phyloP scores from a whole-genome alignment of 2,329 filamentous ascomycete species.

The Stagonosporopsis tanaceti region DNA sequence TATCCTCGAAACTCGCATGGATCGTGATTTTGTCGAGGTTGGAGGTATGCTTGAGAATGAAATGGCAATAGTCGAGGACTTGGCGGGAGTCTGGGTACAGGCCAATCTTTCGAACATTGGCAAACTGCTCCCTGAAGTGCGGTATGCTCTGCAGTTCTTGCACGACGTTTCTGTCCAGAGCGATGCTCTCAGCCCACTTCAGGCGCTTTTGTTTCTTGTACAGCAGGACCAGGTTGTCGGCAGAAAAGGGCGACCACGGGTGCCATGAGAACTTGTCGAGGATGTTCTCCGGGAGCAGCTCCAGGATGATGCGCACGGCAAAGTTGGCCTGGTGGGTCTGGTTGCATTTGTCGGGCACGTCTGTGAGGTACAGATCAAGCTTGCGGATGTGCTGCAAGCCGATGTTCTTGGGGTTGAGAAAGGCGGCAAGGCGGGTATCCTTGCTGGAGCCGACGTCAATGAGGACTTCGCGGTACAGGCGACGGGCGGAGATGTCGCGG shows the following conservation, averaged over 20 bases:
- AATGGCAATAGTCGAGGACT: constrained; percentile 55
- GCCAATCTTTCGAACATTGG: constrained; percentile 54
- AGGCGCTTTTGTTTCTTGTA: constrained; percentile 59
- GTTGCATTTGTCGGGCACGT: constrained; percentile 54
- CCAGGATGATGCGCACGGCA: constrained; percentile 58
- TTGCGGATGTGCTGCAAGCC: constrained; percentile 57
- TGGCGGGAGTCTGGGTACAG: constrained; percentile 57
- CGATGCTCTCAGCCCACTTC: constrained; percentile 59
- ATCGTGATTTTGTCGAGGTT: constrained; percentile 57
- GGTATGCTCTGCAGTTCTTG: constrained; percentile 53
- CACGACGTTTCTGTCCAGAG: constrained; percentile 53
- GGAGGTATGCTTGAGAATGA: constrained; percentile 52
- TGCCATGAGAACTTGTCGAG: constrained; percentile 61
- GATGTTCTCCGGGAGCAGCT: constrained; percentile 58
- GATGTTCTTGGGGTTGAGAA: constrained; percentile 57
- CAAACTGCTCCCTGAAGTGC: constrained; percentile 51
- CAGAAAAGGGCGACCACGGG: constrained; percentile 58
- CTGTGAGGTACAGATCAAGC: constrained; percentile 57
- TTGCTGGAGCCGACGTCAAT: constrained; percentile 57
- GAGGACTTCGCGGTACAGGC: constrained; percentile 56
- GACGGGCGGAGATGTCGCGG: constrained; percentile 56
- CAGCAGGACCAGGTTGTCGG: constrained; percentile 57
- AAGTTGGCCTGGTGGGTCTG: constrained; percentile 57
- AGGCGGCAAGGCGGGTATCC: constrained; percentile 55
- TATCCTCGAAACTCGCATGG: constrained; percentile 56